These are phyloP conservation scores for Naganishia antarctica DNA, from an alignment of 768 basidiomycete genomes.

Conservation along the genomic window DNA sequence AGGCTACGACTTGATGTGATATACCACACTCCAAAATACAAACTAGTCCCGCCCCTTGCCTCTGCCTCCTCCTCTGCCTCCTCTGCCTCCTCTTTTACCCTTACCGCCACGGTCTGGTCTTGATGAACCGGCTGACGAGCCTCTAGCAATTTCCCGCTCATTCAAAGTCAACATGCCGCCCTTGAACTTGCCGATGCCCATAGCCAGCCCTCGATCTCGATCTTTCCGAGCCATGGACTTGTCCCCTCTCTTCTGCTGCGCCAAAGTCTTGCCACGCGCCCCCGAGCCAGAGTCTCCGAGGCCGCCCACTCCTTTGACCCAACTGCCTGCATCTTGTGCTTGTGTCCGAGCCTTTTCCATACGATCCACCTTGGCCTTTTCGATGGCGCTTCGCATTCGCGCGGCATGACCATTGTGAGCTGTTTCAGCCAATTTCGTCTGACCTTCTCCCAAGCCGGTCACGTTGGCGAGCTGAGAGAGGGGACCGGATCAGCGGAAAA, in stretches of 20 bases:
- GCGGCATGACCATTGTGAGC: slow-evolving; percentile 38
- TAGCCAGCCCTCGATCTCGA: slow-evolving; percentile 42
- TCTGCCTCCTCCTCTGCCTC: slow-evolving; percentile 11
- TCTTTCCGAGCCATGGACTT: slow-evolving; percentile 35
- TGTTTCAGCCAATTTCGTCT: slow-evolving; percentile 21
- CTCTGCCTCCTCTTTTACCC: slow-evolving; percentile 1
- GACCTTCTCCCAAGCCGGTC: slow-evolving; percentile 43
- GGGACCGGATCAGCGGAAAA: too few relatives aligned
- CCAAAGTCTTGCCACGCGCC: slow-evolving; percentile 26
- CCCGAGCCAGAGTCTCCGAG: slow-evolving; percentile 30
- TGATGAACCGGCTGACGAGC: slow-evolving; percentile 24
- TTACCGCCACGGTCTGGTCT: slow-evolving; percentile 3
- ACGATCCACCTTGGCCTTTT: slow-evolving; percentile 36
- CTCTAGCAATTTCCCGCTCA: slow-evolving; percentile 44
- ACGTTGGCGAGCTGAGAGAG: slow-evolving; percentile 26
- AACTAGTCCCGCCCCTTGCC: slow-evolving; percentile 7
- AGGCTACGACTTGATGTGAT: too few relatives aligned
- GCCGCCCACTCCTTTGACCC: slow-evolving; percentile 38
- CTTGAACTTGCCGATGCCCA: slow-evolving; percentile 46
- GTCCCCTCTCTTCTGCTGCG: slow-evolving; percentile 35
- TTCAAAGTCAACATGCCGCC: slow-evolving; percentile 45
- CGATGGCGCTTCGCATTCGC: slow-evolving; percentile 43
- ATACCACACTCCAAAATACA: too few relatives aligned
- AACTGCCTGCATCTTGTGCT: slow-evolving; percentile 38
- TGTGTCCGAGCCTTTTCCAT: slow-evolving; percentile 35